Evolutionary conservation across 1,284 basidiomycete species (phyloP).

Genomic region (Leccinum subfulvum): DNA sequence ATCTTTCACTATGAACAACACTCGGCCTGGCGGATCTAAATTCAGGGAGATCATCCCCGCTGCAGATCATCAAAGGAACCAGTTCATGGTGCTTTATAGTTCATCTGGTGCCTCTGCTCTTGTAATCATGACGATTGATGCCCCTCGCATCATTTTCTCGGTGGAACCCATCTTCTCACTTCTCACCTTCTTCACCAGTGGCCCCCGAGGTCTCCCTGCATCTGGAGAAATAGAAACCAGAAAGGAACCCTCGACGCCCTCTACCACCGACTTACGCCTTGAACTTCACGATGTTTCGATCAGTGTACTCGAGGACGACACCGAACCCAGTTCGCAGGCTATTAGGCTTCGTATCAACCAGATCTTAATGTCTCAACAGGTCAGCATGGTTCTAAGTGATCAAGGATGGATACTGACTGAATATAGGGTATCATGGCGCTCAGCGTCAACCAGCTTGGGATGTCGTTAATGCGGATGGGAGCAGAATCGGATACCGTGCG

Average conservation of each 20-base stretch:
- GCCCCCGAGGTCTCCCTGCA: slow-evolving; percentile 42
- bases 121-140: slow-evolving; percentile 88
- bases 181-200: slow-evolving; percentile 80
- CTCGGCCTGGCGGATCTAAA: slow-evolving; percentile 75
- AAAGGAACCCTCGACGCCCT: slow-evolving; percentile 21
- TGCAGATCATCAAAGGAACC: slow-evolving; percentile 86
- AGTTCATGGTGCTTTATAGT: slow-evolving; percentile 93
- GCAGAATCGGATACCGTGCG: slow-evolving; percentile 80
- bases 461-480: slow-evolving; percentile 94
- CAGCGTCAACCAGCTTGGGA: slow-evolving; percentile 82
- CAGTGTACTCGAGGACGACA: slow-evolving; percentile 86
- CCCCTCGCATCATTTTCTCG: slow-evolving; percentile 91
- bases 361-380: slow-evolving; percentile 91
- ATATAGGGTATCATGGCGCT: slow-evolving; percentile 78
- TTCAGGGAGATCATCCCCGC: slow-evolving; percentile 97
- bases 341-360: slow-evolving; percentile 86
- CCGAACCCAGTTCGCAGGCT: slow-evolving; percentile 79
- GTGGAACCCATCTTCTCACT: slow-evolving; percentile 91
- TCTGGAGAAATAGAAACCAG: slow-evolving; percentile 12
- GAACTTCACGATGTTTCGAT: slow-evolving; percentile 93
- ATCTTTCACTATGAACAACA: slow-evolving; percentile 92
- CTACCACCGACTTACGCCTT: slow-evolving; percentile 66
- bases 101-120: slow-evolving; percentile 70
- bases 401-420: slow-evolving; percentile 11
- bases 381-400: slow-evolving; percentile 26